Evolutionary conservation across 1,284 basidiomycete genomes (phyloP).

Genomic region (Ustilago lituana): DNA sequence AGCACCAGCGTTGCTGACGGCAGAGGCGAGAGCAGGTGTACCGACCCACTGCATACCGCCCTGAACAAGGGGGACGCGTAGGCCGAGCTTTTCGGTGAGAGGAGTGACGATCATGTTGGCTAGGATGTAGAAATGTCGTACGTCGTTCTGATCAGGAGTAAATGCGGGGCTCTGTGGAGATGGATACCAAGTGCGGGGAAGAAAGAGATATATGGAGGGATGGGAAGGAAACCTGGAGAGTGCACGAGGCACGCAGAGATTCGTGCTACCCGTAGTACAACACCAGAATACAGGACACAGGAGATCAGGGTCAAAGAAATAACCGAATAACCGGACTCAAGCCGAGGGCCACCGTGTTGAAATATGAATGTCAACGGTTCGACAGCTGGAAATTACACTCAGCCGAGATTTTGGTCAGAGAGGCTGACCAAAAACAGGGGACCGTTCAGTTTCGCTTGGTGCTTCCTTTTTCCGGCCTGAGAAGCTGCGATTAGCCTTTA

Average conservation of each 20-base stretch:
- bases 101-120: constrained; percentile 60
- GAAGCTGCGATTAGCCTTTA: neutral
- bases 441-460: too few species aligned
- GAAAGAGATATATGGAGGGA: neutral
- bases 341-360: too few species aligned
- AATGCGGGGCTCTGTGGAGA: neutral
- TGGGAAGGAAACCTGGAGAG: neutral
- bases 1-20: constrained; percentile 86
- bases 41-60: constrained; percentile 75
- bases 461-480: too few species aligned
- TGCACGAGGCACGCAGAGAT: neutral
- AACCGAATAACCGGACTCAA: constrained; percentile 22
- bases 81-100: constrained; percentile 67
- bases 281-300: neutral
- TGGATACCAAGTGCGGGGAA: neutral
- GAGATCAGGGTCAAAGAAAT: constrained; percentile 13
- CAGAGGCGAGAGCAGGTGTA: constrained; percentile 77
- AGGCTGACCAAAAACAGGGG: too few species aligned
- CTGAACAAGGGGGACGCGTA: constrained; percentile 65
- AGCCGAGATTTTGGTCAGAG: too few species aligned
- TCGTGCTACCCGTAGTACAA: neutral
- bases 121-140: neutral
- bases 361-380: too few species aligned
- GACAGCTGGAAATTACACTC: too few species aligned
- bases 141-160: neutral